These are phyloP conservation scores for Cantharellus cinnabarinus DNA, from an alignment of 768 basidiomycete species.

Conservation along the genomic window DNA sequence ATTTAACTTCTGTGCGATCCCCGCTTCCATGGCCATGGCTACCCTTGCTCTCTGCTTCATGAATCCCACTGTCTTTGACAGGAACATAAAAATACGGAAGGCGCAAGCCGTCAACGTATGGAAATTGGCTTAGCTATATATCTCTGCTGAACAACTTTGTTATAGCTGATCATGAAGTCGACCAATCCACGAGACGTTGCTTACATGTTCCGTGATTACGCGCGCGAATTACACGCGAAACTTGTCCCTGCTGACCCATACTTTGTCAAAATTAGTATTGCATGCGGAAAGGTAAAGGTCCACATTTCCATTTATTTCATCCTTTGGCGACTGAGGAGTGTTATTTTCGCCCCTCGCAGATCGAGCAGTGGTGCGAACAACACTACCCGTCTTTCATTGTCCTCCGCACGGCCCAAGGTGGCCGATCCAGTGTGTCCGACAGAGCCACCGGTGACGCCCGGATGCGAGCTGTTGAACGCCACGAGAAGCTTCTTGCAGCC, in stretches of 20 bases:
- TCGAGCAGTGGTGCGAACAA: constrained; percentile 87
- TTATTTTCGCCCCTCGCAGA: constrained; percentile 20
- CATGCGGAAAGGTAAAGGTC: constrained; percentile 50
- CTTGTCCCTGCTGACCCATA: constrained; percentile 66
- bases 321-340: background rate
- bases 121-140: constrained; percentile 2
- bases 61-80: constrained; percentile 69
- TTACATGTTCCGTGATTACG: constrained; percentile 66
- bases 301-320: constrained; percentile 4
- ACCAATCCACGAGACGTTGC: constrained; percentile 86
- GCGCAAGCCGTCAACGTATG: constrained; percentile 68
- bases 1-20: constrained; percentile 92
- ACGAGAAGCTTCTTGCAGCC: constrained; percentile 1
- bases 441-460: constrained; percentile 17
- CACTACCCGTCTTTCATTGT: constrained; percentile 81
- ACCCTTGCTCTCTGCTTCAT: constrained; percentile 84
- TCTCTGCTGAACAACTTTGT: background rate
- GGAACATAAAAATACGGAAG: constrained; percentile 89
- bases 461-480: constrained; percentile 13
- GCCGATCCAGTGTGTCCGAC: constrained; percentile 15
- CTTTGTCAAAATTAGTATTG: constrained; percentile 62
- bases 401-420: constrained; percentile 8
- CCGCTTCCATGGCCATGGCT: constrained; percentile 87
- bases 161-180: constrained; percentile 74
- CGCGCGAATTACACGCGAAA: constrained; percentile 64